phyloP scores from a whole-genome alignment of 2,329 filamentous ascomycete genomes.

The Verticillium nubilum region DNA sequence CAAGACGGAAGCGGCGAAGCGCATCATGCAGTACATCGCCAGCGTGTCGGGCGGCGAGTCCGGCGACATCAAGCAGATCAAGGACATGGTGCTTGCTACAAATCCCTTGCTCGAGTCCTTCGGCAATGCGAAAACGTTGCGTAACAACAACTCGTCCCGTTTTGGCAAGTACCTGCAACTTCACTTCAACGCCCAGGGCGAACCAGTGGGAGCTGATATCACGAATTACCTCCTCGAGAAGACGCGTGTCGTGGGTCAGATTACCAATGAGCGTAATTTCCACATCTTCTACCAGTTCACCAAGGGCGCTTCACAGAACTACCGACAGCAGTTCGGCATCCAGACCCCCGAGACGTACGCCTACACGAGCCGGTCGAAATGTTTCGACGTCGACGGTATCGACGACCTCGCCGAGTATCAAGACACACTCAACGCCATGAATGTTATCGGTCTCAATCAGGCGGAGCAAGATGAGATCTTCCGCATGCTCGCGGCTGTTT shows the following conservation, averaged over 20 bases:
- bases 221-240: constrained; percentile 98
- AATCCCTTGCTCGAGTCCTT: constrained; percentile 97
- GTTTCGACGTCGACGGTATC: constrained; percentile 88
- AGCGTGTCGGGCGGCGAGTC: constrained; percentile 84
- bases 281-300: constrained; percentile 99
- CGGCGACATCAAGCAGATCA: constrained; percentile 90
- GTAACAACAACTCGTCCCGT: constrained; percentile 97
- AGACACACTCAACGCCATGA: constrained; percentile 93
- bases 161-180: constrained; percentile 99
- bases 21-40: constrained; percentile 99
- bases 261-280: constrained; percentile 92
- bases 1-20: constrained; percentile 97
- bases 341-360: constrained; percentile 89
- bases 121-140: constrained; percentile 93
- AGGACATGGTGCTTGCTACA: constrained; percentile 98
- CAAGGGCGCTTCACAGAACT: constrained; percentile 83
- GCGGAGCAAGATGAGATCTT: constrained; percentile 94
- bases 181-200: constrained; percentile 86
- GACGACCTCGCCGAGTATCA: constrained; percentile 85
- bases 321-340: constrained; percentile 82
- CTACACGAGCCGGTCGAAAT: constrained; percentile 93
- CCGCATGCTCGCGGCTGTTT: constrained; percentile 82
- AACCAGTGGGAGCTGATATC: constrained; percentile 94
- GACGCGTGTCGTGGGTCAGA: constrained; percentile 90
- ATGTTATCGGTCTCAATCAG: constrained; percentile 82